phyloP scores from a whole-genome alignment of 257 asterid genomes.

The Eustoma russellianum region DNA sequence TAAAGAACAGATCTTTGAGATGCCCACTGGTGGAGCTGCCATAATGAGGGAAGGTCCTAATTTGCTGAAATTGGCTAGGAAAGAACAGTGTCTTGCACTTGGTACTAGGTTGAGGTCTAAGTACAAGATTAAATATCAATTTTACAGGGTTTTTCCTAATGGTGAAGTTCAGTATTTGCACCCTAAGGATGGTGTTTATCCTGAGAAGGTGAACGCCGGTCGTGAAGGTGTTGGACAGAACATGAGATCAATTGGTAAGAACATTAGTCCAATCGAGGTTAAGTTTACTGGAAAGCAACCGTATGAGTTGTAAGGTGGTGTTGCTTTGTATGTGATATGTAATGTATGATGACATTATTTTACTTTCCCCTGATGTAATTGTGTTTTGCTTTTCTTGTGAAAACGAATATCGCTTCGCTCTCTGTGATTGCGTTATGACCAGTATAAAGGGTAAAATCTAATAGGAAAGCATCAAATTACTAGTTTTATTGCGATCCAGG shows the following conservation, averaged over 20 bases:
- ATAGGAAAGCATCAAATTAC: too few species aligned
- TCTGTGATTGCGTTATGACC: too few species aligned
- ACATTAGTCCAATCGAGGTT: slow-evolving; percentile 68
- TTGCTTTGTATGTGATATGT: background rate
- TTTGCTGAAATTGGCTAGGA: slow-evolving; percentile 70
- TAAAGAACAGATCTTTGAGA: slow-evolving; percentile 89
- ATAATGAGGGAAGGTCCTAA: slow-evolving; percentile 89
- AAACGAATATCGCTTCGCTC: too few species aligned
- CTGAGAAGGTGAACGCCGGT: slow-evolving; percentile 89
- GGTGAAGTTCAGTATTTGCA: slow-evolving; percentile 94
- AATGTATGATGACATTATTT: slow-evolving; percentile 1
- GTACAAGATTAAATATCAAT: slow-evolving; percentile 81
- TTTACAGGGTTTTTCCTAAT: slow-evolving; percentile 86
- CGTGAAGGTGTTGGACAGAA: slow-evolving; percentile 77
- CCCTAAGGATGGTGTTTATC: slow-evolving; percentile 96
- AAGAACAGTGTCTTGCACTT: slow-evolving; percentile 87
- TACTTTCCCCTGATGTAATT: background rate
- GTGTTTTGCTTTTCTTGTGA: slow-evolving; percentile 5
- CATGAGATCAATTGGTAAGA: slow-evolving; percentile 69
- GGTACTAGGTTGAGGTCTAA: slow-evolving; percentile 81
- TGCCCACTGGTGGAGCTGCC: slow-evolving; percentile 99
- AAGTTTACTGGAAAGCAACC: slow-evolving; percentile 85
- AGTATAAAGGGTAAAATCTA: too few species aligned
- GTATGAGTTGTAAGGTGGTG: slow-evolving; percentile 48
- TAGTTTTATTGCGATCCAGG: too few species aligned